Percentiles rank a stretch among this genome's conserved stretches.
These are phyloP conservation scores for Massospora cicadina DNA, from an alignment of 371 early-diverging fungal genomes.

Conservation along the genomic window DNA sequence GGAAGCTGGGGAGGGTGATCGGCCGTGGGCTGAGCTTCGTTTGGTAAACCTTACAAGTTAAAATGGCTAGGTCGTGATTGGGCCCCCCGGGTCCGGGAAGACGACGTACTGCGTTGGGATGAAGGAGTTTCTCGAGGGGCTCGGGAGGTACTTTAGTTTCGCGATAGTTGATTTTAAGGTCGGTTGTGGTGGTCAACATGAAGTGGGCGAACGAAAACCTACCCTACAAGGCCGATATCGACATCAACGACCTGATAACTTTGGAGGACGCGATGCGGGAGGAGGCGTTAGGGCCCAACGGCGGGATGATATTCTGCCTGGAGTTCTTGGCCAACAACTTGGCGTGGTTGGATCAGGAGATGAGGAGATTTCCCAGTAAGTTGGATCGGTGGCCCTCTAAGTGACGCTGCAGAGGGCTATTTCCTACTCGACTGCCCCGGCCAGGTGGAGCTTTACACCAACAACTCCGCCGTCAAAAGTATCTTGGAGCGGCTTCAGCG, in stretches of 20 bases:
- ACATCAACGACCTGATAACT: conserved; percentile 86
- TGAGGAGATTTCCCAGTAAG: conserved; percentile 45
- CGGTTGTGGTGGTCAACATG: conserved; percentile 82
- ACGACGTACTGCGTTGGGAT: conserved; percentile 92
- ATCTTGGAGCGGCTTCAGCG: conserved; percentile 60
- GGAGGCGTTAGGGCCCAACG: conserved; percentile 95
- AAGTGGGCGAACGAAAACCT: conserved; percentile 93
- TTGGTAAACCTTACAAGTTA: too few relatives aligned
- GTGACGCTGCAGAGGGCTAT: conserved; percentile 42
- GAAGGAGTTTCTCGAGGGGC: conserved; percentile 64
- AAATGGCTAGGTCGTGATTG: conserved; percentile 90
- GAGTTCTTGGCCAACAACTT: conserved; percentile 86
- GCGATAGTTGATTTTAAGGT: conserved; percentile 35
- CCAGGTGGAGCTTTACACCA: conserved; percentile 97
- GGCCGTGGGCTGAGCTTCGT: too few relatives aligned
- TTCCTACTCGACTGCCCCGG: conserved; percentile 97
- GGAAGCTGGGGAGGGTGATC: too few relatives aligned
- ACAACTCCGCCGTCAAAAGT: conserved; percentile 66
- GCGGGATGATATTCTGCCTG: conserved; percentile 94
- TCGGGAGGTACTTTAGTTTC: conserved; percentile 61
- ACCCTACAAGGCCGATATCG: conserved; percentile 71
- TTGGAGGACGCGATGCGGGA: conserved; percentile 92
- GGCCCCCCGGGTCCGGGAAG: conserved; percentile 97
- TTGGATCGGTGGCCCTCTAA: too few relatives aligned
- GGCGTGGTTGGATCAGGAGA: conserved; percentile 76